A percentile compares a stretch with the other conserved stretches of the same genome.
phyloP scores from a whole-genome alignment of 176 grass and related monocot species.

The Zea luxurians region DNA sequence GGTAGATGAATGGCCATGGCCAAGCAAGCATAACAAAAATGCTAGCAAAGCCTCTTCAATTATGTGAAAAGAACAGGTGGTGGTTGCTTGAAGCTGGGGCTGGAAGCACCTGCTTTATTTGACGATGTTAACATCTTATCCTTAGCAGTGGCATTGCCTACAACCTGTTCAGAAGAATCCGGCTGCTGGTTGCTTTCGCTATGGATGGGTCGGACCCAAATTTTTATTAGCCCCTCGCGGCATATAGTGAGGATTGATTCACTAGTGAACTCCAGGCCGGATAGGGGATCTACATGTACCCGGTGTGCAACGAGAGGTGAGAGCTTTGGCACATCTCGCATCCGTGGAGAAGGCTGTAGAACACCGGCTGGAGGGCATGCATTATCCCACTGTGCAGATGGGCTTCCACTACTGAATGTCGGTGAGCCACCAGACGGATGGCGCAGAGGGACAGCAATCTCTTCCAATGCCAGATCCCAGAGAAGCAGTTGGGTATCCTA shows the following conservation, averaged over 20 bases:
- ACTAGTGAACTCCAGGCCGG: constrained; percentile 72
- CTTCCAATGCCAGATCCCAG: constrained; percentile 87
- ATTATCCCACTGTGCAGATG: constrained; percentile 85
- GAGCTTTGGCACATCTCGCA: constrained; percentile 82
- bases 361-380: constrained; percentile 56
- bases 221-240: constrained; percentile 79
- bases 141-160: constrained; percentile 46
- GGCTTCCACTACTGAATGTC: constrained; percentile 69
- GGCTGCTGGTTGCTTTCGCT: constrained; percentile 48
- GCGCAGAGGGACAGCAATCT: constrained; percentile 72
- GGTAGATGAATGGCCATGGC: constrained; percentile 54
- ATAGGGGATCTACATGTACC: constrained; percentile 71
- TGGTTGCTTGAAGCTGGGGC: constrained; percentile 75
- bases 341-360: constrained; percentile 85
- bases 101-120: constrained; percentile 49
- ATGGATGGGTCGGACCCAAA: constrained; percentile 63
- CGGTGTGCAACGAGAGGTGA: constrained; percentile 74
- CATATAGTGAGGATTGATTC: constrained; percentile 82
- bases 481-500: constrained; percentile 89
- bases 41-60: constrained; percentile 55
- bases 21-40: constrained; percentile 46
- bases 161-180: constrained; percentile 55
- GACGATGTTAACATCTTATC: constrained; percentile 53
- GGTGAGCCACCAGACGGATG: constrained; percentile 66
- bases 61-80: constrained; percentile 64